phyloP scores from a whole-genome alignment of 305 asterid genomes.

The Fraxinus baroniana region DNA sequence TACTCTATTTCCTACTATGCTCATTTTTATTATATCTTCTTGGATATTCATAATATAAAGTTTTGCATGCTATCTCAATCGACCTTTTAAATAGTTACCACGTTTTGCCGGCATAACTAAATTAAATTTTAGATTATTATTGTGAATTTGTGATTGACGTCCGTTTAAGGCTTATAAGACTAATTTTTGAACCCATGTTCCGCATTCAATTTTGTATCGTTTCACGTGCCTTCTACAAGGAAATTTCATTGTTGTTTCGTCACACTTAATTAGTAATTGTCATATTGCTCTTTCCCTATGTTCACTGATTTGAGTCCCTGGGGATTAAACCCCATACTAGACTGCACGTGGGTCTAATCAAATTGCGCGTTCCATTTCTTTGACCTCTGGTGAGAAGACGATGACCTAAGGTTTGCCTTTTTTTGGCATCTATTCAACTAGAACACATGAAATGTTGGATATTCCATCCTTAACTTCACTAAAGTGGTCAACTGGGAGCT shows the following conservation, averaged over 20 bases:
- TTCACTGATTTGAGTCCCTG: background rate
- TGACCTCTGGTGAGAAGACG: background rate
- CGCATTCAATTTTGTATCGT: background rate
- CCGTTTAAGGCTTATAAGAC: background rate
- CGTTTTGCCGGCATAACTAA: background rate
- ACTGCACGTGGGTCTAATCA: background rate
- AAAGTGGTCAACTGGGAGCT: background rate
- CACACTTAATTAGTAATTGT: background rate
- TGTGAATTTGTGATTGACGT: background rate
- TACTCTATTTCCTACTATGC: conserved; percentile 16
- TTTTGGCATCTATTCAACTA: background rate
- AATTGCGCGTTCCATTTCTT: background rate
- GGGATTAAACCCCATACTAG: background rate
- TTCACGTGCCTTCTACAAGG: background rate
- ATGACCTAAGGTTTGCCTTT: background rate
- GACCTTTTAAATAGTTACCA: background rate
- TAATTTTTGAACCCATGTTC: background rate
- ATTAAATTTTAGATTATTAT: background rate
- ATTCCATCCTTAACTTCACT: background rate
- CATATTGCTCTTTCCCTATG: background rate
- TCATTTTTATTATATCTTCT: background rate
- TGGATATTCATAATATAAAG: background rate
- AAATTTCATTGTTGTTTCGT: background rate
- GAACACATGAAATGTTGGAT: background rate
- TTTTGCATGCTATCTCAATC: background rate